Percentiles rank a stretch among this genome's conserved stretches.
These are phyloP conservation scores for Penicillium capsulatum DNA, from an alignment of 2,329 filamentous ascomycete genomes.

Conservation along the genomic window DNA sequence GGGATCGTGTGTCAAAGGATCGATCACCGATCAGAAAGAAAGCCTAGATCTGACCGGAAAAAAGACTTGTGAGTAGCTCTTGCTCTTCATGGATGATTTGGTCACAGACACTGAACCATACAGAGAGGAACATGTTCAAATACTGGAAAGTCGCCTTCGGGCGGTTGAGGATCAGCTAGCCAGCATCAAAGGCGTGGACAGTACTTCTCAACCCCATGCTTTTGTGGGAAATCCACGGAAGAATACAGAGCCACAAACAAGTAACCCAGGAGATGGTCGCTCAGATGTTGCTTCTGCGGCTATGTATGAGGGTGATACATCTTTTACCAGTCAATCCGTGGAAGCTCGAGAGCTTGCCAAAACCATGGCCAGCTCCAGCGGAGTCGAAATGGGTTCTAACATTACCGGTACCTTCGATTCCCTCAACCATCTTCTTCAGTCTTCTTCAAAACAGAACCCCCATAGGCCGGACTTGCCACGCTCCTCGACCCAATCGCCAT, in stretches of 20 bases:
- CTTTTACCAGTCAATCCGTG: slow-evolving; percentile 15
- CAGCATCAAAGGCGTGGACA: not conserved
- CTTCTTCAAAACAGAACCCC: not conserved
- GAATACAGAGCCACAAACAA: too few species aligned
- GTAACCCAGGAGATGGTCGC: too few species aligned
- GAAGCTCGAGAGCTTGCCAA: slow-evolving; percentile 15
- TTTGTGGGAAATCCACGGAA: too few species aligned
- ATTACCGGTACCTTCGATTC: slow-evolving; percentile 9
- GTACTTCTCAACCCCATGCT: too few species aligned
- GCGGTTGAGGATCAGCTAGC: slow-evolving; percentile 8
- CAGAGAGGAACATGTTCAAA: slow-evolving; percentile 10
- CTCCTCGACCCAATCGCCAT: too few species aligned
- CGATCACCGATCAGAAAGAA: slow-evolving; percentile 4
- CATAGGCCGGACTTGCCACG: too few species aligned
- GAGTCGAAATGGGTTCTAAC: not conserved
- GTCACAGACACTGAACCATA: not conserved
- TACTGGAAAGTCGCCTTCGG: slow-evolving; percentile 11
- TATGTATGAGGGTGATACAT: slow-evolving; percentile 14
- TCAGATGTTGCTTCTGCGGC: not conserved
- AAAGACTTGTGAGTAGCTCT: slow-evolving; percentile 7
- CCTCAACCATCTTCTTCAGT: slow-evolving; percentile 9
- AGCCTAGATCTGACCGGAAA: slow-evolving; percentile 1
- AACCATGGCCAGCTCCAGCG: slow-evolving; percentile 3
- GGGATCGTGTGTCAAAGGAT: slow-evolving; percentile 13
- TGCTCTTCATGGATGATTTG: not conserved